Conservation (phyloP, 805 yeast genomes). For the Starmerella scarabaei region DNA sequence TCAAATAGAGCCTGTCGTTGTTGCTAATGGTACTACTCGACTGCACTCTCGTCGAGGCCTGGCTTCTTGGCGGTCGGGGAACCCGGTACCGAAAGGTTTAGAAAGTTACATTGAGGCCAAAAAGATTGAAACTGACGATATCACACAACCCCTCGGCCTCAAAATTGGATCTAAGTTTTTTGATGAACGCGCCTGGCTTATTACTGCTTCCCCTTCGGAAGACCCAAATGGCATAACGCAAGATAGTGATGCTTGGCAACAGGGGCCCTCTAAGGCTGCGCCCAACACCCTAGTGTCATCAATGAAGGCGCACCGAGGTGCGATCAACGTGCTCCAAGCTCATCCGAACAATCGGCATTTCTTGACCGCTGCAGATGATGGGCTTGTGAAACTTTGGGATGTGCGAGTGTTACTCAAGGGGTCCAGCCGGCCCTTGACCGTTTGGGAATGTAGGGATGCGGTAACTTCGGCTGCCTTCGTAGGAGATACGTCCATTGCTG, state of each 20-base stretch:
- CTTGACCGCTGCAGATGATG: conserved; percentile 66
- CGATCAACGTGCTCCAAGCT: conserved; percentile 45
- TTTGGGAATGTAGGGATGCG: conserved; percentile 31
- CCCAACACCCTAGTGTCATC: conserved; percentile 39
- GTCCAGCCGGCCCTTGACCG: conserved; percentile 25
- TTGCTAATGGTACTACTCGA: neutral
- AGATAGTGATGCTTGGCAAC: neutral
- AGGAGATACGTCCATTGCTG: conserved; percentile 44
- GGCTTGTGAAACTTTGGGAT: conserved; percentile 71
- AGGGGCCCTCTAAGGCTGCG: too few relatives aligned
- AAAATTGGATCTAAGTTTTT: neutral
- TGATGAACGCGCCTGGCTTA: neutral
- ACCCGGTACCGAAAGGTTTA: conserved; percentile 9
- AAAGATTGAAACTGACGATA: neutral
- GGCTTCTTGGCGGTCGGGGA: conserved; percentile 13
- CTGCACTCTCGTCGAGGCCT: neutral
- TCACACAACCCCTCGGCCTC: neutral
- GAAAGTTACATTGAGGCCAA: conserved; percentile 7
- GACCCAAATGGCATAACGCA: neutral
- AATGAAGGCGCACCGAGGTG: conserved; percentile 47
- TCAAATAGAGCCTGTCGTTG: neutral
- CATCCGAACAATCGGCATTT: conserved; percentile 54
- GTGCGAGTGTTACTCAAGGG: conserved; percentile 48
- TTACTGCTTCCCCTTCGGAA: neutral
- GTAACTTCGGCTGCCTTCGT: conserved; percentile 42